phyloP scores from a whole-genome alignment of 805 yeast genomes.

The Clavispora santaluciae region DNA sequence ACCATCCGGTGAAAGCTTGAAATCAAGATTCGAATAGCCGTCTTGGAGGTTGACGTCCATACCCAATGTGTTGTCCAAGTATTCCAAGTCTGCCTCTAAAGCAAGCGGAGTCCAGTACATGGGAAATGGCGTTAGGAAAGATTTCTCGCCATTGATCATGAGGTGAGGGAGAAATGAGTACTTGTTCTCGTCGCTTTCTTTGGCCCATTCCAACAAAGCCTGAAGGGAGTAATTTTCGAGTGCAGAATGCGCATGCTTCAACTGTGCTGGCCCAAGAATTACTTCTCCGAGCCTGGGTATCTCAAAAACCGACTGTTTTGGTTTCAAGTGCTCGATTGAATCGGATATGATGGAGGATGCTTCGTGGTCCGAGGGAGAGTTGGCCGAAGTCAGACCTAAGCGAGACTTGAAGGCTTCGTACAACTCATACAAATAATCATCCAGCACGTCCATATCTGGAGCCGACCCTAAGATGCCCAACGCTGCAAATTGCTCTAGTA shows the following conservation, averaged over 20 bases:
- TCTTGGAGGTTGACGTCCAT: slow-evolving; percentile 20
- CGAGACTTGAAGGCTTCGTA: slow-evolving; percentile 28
- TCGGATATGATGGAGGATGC: background rate
- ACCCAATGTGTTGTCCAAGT: slow-evolving; percentile 21
- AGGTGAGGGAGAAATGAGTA: slow-evolving; percentile 25
- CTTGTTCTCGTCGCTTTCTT: slow-evolving; percentile 15
- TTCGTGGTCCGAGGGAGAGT: background rate
- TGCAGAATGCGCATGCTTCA: background rate
- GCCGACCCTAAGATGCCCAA: slow-evolving; percentile 32
- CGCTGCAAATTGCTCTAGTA: slow-evolving; percentile 30
- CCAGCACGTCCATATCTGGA: slow-evolving; percentile 25
- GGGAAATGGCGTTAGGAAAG: slow-evolving; percentile 31
- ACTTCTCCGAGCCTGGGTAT: slow-evolving; percentile 11
- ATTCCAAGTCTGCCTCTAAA: slow-evolving; percentile 19
- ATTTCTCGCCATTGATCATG: slow-evolving; percentile 18
- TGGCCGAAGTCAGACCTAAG: slow-evolving; percentile 9
- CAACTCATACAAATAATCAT: slow-evolving; percentile 27
- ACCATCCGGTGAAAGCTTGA: slow-evolving; percentile 11
- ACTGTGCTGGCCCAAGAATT: slow-evolving; percentile 2
- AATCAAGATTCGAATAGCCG: slow-evolving; percentile 29
- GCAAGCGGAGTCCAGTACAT: slow-evolving; percentile 38
- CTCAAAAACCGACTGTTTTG: slow-evolving; percentile 7
- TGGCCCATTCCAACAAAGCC: slow-evolving; percentile 11
- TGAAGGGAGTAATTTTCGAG: slow-evolving; percentile 6
- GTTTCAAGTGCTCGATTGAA: background rate